Base-by-base conservation (phyloP, 2,329 filamentous ascomycete species). In the Aspergillus sergii region DNA sequence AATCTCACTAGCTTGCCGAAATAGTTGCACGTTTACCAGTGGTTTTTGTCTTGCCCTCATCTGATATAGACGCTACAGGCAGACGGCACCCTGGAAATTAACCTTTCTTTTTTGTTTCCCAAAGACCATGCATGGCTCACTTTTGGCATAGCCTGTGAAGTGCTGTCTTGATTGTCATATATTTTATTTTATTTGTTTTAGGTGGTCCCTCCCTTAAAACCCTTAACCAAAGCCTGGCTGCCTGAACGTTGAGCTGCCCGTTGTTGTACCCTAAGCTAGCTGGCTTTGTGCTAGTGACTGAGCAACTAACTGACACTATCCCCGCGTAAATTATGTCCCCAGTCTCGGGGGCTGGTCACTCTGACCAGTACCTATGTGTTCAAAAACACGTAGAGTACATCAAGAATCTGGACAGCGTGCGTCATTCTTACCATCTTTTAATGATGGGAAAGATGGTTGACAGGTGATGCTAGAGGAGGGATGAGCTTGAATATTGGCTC, bases 401-500 rank as follows among this genome's bases (percentile, higher is more conserved):
- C 70, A 92, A 96, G 80, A 92, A 91, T 73, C 85, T 99, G 70
- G 93, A 99, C 79, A 93, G 90, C 69, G 89, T 91, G 84, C 80
- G 86, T 84, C 68, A 69, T 72, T 64, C 67, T 70, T 64, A 67
- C 62, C 68, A 65, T 66, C 68, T 66, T 65, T 67, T 61, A 45
- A 57, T 63, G 63, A 58, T 61, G 58, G 65, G 60, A 62, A 65
- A 65, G 63, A 66, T 68, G 68, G 68, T 75, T 74, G 72, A 73
- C 72, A 67, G 65, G 63, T 74, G 73, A 80, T 81, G 73, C 71
- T 80, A 91, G 88, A 90, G 91, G 75, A 93, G 91, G 81, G 93
- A 98, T 83, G 92, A 97, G 80, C 89, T 97, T 71, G 93, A 97
- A 78, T 99, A 98, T 82, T 97, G 94, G 91, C 85, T 98, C 75